Base-by-base conservation (phyloP, 441 rosid species). In the Euphorbia schlechtendalii region DNA sequence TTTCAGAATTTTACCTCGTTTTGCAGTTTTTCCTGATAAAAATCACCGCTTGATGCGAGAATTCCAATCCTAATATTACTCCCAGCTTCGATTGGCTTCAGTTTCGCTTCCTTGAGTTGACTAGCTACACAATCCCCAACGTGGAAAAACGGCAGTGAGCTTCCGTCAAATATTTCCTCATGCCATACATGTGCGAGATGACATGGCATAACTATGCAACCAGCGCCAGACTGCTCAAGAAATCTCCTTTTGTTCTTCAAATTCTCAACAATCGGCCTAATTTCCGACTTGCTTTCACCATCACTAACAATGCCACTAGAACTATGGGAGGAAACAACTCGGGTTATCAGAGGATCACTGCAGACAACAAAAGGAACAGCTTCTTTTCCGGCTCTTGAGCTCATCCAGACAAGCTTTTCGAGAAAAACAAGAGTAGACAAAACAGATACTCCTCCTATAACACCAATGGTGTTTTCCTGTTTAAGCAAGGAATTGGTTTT, bases 141-240 rank as follows among this genome's bases (percentile, higher is more conserved):
- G 58, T 85, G 86, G 62, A 83, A 63, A 61, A 83, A 75, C 5
- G 84, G 83, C 59, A 76, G 63, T 17, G 66, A 58, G 59, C 87
- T 73, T 34, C 78, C 86, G 57, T 68, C 69, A 3, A 81, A 78
- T 70, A 83, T 68, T 67, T 78, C 74, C 4, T 64, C 59, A 27
- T 76, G 54, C 87, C 86, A 83, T 3, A 71, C 64, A 63, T 85
- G 84, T 1, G 75, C 78, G 48, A 81, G 14, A 32, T 80, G 79
- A 67, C 90, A 85, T 0, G 86, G 87, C 80, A 81, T 74, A 0
- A 80, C 90, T 49, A 85, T 68, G 77, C 86, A 85, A 14, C 77
- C 32, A 27, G 77, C 86, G 14, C 90, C 90, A 9, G 81, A 74
- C 43, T 78, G 71, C 74, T 85, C 90, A 10, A 85, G 83, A 73